A percentile compares a stretch with the other conserved stretches of the same genome.
These are phyloP conservation scores for Auricularia cornea DNA, from an alignment of 768 basidiomycete species.

Conservation along the genomic window DNA sequence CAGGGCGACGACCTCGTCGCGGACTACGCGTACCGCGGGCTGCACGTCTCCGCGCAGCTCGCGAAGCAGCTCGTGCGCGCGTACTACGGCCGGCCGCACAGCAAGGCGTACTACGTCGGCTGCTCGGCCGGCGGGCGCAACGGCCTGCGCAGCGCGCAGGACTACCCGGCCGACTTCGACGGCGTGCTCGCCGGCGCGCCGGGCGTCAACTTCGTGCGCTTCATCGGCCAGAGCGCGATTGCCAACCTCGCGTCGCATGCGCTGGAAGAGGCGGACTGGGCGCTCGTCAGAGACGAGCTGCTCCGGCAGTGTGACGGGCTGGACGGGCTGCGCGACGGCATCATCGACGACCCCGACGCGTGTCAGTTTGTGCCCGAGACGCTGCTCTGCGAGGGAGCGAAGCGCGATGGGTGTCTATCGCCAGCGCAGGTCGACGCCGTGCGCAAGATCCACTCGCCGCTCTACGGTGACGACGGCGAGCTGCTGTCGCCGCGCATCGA, in stretches of 20 bases:
- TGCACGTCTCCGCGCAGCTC: conserved; percentile 18
- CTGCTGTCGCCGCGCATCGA: conserved; percentile 20
- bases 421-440: conserved; percentile 20
- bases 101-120: conserved; percentile 22
- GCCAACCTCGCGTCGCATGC: too few species aligned
- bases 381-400: conserved; percentile 14
- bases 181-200: conserved; percentile 26
- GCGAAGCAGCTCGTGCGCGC: conserved; percentile 20
- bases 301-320: conserved; percentile 24
- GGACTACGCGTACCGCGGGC: conserved; percentile 20
- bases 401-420: conserved; percentile 16
- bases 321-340: conserved; percentile 23
- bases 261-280: conserved; percentile 1
- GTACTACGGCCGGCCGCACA: conserved; percentile 17
- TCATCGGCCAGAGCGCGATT: too few species aligned
- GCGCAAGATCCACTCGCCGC: conserved; percentile 17
- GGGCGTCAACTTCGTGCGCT: conserved; percentile 14
- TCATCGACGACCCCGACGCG: conserved; percentile 21
- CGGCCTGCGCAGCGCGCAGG: conserved; percentile 17
- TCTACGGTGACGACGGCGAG: conserved; percentile 19
- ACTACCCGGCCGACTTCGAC: conserved; percentile 27
- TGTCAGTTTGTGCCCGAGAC: conserved; percentile 23
- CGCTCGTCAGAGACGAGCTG: conserved; percentile 21
- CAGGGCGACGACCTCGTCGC: conserved; percentile 18
- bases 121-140: conserved; percentile 27